phyloP scores from a whole-genome alignment of 208 protist species.

The Leishmania amazonensis region DNA sequence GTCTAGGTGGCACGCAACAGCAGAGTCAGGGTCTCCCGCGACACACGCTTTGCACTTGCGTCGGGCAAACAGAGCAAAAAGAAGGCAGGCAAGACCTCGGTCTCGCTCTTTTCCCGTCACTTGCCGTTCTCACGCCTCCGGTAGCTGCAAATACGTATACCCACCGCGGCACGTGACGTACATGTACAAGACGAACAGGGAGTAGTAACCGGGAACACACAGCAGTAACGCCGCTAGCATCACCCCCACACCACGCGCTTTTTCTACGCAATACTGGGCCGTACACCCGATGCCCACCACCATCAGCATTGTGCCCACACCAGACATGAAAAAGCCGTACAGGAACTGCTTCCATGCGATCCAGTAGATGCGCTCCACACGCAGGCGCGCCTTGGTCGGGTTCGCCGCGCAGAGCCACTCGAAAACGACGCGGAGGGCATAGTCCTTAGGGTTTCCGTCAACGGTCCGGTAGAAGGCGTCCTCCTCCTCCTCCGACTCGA shows the following conservation, averaged over 20 bases:
- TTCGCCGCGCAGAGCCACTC: constrained; percentile 50
- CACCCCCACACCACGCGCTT: constrained; percentile 43
- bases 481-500: constrained; percentile 57
- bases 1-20: not conserved
- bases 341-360: constrained; percentile 61
- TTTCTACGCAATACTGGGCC: constrained; percentile 30
- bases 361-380: constrained; percentile 82
- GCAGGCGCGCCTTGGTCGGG: constrained; percentile 49
- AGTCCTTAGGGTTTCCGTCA: constrained; percentile 10
- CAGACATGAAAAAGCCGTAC: constrained; percentile 67
- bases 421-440: constrained; percentile 45
- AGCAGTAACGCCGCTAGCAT: constrained; percentile 52
- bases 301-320: constrained; percentile 57
- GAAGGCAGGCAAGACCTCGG: too few relatives aligned
- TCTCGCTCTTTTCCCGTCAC: too few relatives aligned
- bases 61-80: not conserved
- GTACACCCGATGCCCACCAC: constrained; percentile 39
- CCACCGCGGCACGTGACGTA: constrained; percentile 61
- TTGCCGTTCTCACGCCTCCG: constrained; percentile 18
- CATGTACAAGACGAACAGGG: constrained; percentile 53
- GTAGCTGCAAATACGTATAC: constrained; percentile 54
- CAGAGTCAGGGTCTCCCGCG: not conserved
- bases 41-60: not conserved
- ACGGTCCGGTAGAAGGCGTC: constrained; percentile 39
- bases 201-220: constrained; percentile 76